phyloP scores from a whole-genome alignment of 2,329 filamentous ascomycete species.

The Ascosphaera apis region DNA sequence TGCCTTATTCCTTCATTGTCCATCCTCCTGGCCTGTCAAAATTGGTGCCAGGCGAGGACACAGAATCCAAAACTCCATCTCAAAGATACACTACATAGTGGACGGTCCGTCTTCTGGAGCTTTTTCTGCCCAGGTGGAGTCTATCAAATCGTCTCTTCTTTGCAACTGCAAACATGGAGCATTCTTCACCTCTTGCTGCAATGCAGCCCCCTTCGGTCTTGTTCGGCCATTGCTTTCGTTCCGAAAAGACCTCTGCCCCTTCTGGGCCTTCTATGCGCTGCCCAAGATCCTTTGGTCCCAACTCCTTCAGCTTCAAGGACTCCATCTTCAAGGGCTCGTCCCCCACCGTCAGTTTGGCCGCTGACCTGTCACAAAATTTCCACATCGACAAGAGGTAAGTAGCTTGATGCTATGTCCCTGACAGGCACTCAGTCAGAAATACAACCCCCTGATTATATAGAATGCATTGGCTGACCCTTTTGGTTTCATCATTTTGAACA shows the following conservation, averaged over 20 bases:
- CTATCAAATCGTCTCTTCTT: no score
- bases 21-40: no score
- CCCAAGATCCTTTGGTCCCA: constrained; percentile 31
- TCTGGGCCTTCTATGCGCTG: constrained; percentile 24
- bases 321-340: constrained; percentile 60
- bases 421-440: no score
- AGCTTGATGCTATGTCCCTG: no score
- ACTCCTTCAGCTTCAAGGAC: constrained; percentile 54
- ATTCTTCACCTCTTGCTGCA: constrained; percentile 79
- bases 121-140: no score
- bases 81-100: no score
- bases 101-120: not conserved
- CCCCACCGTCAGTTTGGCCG: constrained; percentile 71
- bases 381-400: constrained; percentile 80
- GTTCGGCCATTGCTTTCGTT: constrained; percentile 37
- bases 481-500: no score
- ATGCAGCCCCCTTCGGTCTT: constrained; percentile 54
- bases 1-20: no score
- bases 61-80: no score
- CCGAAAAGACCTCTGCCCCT: constrained; percentile 31
- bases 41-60: no score
- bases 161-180: constrained; percentile 41
- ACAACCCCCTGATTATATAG: no score
- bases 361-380: constrained; percentile 91
- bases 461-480: no score